Conservation (phyloP, 169 alveolate genomes). For the Eimeria brunetti region DNA sequence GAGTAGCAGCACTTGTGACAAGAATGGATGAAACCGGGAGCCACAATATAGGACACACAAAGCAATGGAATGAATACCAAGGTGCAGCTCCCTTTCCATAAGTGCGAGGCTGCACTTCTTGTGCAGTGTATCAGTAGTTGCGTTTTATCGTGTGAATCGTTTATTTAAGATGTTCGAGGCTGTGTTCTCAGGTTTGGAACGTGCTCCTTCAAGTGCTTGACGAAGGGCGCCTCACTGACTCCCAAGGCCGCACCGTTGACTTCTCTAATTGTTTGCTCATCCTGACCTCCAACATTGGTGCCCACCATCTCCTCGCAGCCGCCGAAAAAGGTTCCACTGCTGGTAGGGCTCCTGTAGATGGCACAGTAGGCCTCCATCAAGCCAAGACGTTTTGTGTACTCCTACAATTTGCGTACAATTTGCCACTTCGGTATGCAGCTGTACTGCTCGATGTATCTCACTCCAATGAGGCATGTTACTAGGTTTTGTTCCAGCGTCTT, state of each 20-base stretch:
- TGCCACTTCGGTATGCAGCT: not conserved
- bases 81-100: not conserved
- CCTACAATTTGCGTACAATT: no score
- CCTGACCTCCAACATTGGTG: slow-evolving; percentile 93
- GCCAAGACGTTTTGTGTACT: not conserved
- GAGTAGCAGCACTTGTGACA: not conserved
- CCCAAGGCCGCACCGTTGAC: slow-evolving; percentile 92
- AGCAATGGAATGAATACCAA: not conserved
- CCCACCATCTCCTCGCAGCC: slow-evolving; percentile 83
- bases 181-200: slow-evolving; percentile 80
- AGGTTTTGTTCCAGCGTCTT: not conserved
- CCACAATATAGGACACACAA: not conserved
- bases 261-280: slow-evolving; percentile 90
- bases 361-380: not conserved
- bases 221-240: slow-evolving; percentile 94
- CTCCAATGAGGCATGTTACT: no score
- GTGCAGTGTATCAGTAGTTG: not conserved
- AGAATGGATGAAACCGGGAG: not conserved
- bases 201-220: slow-evolving; percentile 85
- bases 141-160: not conserved
- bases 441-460: not conserved
- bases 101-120: not conserved
- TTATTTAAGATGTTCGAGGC: slow-evolving; percentile 33
- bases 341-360: not conserved
- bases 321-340: slow-evolving; percentile 29